A percentile compares a stretch with the other conserved stretches of the same genome.
Conservation (phyloP, 805 yeast species). For the Metschnikowia orientalis region DNA sequence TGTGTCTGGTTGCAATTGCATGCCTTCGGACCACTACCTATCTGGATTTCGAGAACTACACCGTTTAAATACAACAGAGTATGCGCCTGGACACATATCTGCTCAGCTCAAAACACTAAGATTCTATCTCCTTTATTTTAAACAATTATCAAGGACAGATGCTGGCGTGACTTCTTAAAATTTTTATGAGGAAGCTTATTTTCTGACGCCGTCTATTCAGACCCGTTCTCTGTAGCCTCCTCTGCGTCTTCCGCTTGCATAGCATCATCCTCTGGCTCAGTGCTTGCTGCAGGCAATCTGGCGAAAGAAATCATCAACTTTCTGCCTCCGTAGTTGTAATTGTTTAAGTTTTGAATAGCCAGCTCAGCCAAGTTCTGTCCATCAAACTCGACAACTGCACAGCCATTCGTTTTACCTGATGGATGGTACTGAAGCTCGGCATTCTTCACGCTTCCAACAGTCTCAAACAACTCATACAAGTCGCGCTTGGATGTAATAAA, state of each 20-base stretch:
- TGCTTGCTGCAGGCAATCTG: conserved; percentile 3
- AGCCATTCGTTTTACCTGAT: conserved; percentile 69
- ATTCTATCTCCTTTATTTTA: no score
- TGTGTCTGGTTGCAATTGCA: no score
- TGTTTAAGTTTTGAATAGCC: conserved; percentile 71
- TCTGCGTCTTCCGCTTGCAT: conserved; percentile 2
- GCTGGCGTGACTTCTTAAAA: no score
- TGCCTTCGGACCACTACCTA: no score
- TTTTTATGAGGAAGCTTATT: no score
- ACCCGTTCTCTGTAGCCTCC: conserved; percentile 7
- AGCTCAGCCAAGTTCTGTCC: conserved; percentile 61
- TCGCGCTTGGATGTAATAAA: conserved; percentile 85
- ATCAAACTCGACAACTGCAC: conserved; percentile 79
- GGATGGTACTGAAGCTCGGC: conserved; percentile 68
- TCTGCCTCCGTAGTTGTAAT: conserved; percentile 82
- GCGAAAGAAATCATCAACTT: conserved; percentile 68
- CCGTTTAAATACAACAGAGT: no score
- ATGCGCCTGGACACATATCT: no score
- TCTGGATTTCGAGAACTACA: no score
- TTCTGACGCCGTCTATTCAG: no score
- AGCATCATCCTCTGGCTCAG: conserved; percentile 3
- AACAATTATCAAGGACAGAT: no score
- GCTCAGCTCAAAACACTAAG: no score
- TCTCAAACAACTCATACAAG: conserved; percentile 77
- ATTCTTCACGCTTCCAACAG: conserved; percentile 66